A percentile compares a stretch with the other conserved stretches of the same genome.
Evolutionary conservation across 1,284 basidiomycete species (phyloP).

Genomic region (Neotropicomus parvogracilis): DNA sequence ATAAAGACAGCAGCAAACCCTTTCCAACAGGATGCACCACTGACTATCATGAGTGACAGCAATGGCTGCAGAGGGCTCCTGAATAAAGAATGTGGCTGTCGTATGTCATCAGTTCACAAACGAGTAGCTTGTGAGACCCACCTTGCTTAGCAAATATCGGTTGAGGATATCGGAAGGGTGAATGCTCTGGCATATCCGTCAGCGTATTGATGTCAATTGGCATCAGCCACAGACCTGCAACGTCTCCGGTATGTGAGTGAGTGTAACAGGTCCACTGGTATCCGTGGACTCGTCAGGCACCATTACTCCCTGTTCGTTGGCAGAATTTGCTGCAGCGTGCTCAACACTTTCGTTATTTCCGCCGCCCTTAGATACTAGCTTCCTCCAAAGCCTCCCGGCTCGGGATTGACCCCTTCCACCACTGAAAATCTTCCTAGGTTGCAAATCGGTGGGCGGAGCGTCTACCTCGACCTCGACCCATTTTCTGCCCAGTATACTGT

Average conservation of each 20-base stretch:
- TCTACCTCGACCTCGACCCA: background rate
- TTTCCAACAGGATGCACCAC: background rate
- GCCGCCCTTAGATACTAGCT: background rate
- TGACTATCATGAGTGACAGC: conserved; percentile 1
- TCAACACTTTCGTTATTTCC: background rate
- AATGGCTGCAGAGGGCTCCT: background rate
- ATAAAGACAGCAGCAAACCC: background rate
- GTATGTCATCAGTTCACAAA: background rate
- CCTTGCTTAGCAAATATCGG: background rate
- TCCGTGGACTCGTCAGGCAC: background rate
- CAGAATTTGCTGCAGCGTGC: background rate
- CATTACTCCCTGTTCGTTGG: background rate
- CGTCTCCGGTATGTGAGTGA: background rate
- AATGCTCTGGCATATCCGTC: background rate
- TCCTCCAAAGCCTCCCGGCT: background rate
- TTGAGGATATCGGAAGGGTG: background rate
- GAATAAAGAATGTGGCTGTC: background rate
- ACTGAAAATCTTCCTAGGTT: background rate
- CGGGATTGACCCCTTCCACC: background rate
- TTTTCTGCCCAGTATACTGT: background rate
- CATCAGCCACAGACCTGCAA: background rate
- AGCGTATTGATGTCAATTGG: background rate
- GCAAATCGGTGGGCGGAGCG: background rate
- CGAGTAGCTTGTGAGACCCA: background rate
- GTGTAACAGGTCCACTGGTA: background rate